A percentile compares a stretch with the other conserved stretches of the same genome.
Conservation (phyloP, 2,329 filamentous ascomycete species). For the Pseudogymnoascus sp. region DNA sequence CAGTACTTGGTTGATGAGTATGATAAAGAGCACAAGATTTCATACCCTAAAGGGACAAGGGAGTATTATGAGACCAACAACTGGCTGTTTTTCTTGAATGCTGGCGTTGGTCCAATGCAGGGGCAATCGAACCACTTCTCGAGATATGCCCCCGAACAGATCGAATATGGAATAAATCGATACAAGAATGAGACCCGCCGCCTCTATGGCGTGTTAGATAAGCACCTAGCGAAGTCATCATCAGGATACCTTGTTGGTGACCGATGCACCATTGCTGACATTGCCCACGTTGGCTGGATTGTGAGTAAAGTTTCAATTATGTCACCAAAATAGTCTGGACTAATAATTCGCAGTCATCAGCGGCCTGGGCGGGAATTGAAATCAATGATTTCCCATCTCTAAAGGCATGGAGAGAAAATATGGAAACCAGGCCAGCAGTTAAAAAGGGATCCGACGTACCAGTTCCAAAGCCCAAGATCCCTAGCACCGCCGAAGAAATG, state of each 20-base stretch:
- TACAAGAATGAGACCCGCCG: constrained; percentile 80
- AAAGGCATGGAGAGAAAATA: constrained; percentile 66
- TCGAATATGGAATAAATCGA: constrained; percentile 73
- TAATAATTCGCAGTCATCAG: constrained; percentile 19
- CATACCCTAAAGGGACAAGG: constrained; percentile 61
- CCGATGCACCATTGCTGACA: constrained; percentile 67
- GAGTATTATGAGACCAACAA: constrained; percentile 75
- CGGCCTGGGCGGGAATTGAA: constrained; percentile 56
- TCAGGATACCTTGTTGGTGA: constrained; percentile 59
- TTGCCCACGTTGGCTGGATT: constrained; percentile 76
- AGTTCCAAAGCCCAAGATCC: constrained; percentile 44
- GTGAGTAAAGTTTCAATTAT: constrained; percentile 31
- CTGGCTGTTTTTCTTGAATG: constrained; percentile 75
- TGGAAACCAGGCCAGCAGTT: constrained; percentile 61
- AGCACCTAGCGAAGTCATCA: constrained; percentile 51
- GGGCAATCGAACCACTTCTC: constrained; percentile 77
- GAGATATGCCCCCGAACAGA: constrained; percentile 73
- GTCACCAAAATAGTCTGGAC: background rate
- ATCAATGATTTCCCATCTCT: constrained; percentile 68
- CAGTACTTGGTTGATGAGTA: constrained; percentile 78
- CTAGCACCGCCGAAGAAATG: constrained; percentile 41
- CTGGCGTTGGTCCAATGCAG: constrained; percentile 75
- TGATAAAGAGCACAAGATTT: constrained; percentile 74
- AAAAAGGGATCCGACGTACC: constrained; percentile 72
- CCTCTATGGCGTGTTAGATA: constrained; percentile 70